Evolutionary conservation across 2,329 filamentous ascomycete genomes (phyloP).

Genomic region (Lecanosticta acicola): DNA sequence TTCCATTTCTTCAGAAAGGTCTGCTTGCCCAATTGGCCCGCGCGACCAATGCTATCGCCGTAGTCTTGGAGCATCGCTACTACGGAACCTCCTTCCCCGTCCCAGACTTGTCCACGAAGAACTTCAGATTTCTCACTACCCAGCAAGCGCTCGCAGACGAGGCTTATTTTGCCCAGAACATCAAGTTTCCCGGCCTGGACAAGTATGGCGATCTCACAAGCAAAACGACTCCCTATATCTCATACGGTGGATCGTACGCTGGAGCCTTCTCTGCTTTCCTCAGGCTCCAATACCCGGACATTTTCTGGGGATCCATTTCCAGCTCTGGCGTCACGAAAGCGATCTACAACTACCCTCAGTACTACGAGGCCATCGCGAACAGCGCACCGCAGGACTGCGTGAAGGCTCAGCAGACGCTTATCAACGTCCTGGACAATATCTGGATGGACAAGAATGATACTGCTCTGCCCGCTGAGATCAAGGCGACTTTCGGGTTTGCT

Average conservation of each 20-base stretch:
- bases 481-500: constrained; percentile 49
- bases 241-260: constrained; percentile 79
- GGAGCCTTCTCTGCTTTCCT: constrained; percentile 73
- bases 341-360: constrained; percentile 65
- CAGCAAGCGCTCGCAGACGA: constrained; percentile 77
- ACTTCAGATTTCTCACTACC: constrained; percentile 73
- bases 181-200: constrained; percentile 65
- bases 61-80: constrained; percentile 82
- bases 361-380: constrained; percentile 54
- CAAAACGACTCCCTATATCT: constrained; percentile 62
- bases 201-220: constrained; percentile 59
- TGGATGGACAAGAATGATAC: constrained; percentile 43
- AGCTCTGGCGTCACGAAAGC: constrained; percentile 72
- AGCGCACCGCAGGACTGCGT: constrained; percentile 60
- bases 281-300: constrained; percentile 68
- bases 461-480: constrained; percentile 43
- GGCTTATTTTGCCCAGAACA: constrained; percentile 70
- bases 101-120: constrained; percentile 60
- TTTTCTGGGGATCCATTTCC: constrained; percentile 73
- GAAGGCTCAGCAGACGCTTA: constrained; percentile 55
- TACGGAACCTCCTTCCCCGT: constrained; percentile 73
- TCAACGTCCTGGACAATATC: constrained; percentile 55
- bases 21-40: constrained; percentile 65
- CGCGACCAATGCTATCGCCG: constrained; percentile 67
- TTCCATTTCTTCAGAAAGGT: constrained; percentile 71